Evolutionary conservation across 2,329 filamentous ascomycete genomes (phyloP).

Genomic region (Neurospora sp.): DNA sequence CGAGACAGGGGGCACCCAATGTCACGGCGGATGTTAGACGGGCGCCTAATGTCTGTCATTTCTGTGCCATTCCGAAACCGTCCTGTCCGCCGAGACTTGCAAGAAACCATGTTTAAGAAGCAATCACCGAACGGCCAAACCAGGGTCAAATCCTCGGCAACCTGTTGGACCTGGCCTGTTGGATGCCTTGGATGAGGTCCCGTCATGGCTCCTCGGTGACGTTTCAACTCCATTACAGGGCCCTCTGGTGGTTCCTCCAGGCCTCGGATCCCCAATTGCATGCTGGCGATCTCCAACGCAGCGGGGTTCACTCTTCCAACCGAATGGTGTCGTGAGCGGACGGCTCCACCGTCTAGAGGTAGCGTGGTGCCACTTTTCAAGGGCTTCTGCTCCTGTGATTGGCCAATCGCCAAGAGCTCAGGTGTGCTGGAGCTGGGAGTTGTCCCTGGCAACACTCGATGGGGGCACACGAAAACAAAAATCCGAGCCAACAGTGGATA

Average conservation of each 20-base stretch:
- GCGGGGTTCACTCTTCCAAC: background rate
- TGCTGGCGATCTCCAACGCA: background rate
- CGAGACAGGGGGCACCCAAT: background rate
- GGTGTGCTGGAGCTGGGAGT: conserved; percentile 24
- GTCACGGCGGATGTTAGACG: background rate
- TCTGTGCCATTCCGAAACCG: background rate
- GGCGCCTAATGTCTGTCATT: background rate
- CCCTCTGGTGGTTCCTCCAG: background rate
- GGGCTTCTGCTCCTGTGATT: background rate
- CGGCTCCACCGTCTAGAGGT: background rate
- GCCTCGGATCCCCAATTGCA: background rate
- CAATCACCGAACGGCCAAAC: background rate
- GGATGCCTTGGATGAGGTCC: background rate
- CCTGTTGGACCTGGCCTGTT: background rate
- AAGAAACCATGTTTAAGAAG: background rate
- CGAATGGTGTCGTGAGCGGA: background rate
- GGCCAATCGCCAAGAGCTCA: conserved; percentile 28
- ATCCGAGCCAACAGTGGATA: conserved; percentile 1
- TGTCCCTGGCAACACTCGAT: conserved; percentile 10
- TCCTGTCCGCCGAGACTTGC: background rate
- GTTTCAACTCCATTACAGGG: background rate
- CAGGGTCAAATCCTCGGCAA: background rate
- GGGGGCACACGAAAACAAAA: conserved; percentile 13
- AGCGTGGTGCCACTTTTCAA: background rate
- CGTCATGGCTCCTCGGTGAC: background rate